These are phyloP conservation scores for Salix koriyanagi DNA, from an alignment of 345 rosid genomes.

Conservation along the genomic window DNA sequence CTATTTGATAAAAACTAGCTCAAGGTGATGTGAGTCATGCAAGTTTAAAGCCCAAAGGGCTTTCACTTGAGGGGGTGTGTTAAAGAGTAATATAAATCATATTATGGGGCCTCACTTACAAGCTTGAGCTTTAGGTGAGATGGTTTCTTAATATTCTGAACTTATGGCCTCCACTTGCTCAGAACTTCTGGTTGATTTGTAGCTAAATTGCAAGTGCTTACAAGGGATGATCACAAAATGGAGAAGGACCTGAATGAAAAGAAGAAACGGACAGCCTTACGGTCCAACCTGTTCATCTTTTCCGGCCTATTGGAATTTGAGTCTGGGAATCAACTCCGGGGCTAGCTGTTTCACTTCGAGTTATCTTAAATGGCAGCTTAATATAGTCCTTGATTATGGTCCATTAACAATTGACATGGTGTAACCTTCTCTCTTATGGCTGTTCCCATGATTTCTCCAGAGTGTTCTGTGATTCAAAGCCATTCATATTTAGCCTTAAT, in stretches of 20 bases:
- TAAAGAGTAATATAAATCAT: no score
- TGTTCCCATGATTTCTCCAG: not conserved
- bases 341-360: not conserved
- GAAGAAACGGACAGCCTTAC: not conserved
- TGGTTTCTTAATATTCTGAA: no score
- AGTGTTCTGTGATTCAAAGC: not conserved
- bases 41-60: no score
- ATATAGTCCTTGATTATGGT: not conserved
- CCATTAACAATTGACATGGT: not conserved
- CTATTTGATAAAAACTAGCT: no score
- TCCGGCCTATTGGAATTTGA: not conserved
- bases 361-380: not conserved
- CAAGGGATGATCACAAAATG: not conserved
- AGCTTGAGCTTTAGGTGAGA: no score
- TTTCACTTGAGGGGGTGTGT: no score
- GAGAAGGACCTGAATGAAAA: not conserved
- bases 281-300: not conserved
- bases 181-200: not conserved
- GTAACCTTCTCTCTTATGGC: not conserved
- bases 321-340: not conserved
- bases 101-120: no score
- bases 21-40: no score
- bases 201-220: no score
- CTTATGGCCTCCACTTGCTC: not conserved
- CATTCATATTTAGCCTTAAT: not conserved